Conservation (phyloP, 805 yeast species). For the Wickerhamiella azyma region DNA sequence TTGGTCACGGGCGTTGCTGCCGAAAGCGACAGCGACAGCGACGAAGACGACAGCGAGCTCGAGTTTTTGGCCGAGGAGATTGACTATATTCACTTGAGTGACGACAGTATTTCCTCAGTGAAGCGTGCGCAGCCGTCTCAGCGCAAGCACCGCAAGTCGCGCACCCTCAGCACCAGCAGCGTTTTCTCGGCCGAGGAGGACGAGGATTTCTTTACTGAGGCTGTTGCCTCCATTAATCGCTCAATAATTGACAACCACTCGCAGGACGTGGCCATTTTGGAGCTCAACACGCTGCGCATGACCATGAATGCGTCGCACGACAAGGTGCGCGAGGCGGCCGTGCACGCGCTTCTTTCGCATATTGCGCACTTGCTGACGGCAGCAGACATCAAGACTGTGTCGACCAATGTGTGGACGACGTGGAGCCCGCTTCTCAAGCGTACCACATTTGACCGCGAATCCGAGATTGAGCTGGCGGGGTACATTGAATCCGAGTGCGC, state of each 20-base stretch:
- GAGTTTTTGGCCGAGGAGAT: conserved; percentile 17
- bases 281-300: conserved; percentile 90
- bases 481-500: conserved; percentile 35
- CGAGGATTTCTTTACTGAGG: conserved; percentile 77
- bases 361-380: conserved; percentile 61
- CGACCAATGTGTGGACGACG: conserved; percentile 54
- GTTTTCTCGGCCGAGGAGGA: conserved; percentile 40
- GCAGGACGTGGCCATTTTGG: conserved; percentile 81
- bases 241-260: conserved; percentile 89
- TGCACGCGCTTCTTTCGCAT: conserved; percentile 54
- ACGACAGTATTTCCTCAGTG: conserved; percentile 22
- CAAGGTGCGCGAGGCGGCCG: conserved; percentile 76
- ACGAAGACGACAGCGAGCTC: conserved; percentile 9
- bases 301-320: conserved; percentile 92
- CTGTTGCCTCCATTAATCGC: conserved; percentile 83
- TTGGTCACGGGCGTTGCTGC: conserved; percentile 29
- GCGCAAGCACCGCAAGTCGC: conserved; percentile 9
- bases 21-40: conserved; percentile 25
- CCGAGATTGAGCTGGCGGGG: conserved; percentile 56
- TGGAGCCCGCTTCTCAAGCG: conserved; percentile 78
- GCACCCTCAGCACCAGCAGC: conserved; percentile 20
- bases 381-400: conserved; percentile 66
- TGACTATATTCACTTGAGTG: conserved; percentile 23
- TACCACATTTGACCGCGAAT: conserved; percentile 71
- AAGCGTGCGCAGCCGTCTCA: conserved; percentile 11